phyloP scores from a whole-genome alignment of 192 early-diverging fungal genomes.

The Lobulomyces angularis region DNA sequence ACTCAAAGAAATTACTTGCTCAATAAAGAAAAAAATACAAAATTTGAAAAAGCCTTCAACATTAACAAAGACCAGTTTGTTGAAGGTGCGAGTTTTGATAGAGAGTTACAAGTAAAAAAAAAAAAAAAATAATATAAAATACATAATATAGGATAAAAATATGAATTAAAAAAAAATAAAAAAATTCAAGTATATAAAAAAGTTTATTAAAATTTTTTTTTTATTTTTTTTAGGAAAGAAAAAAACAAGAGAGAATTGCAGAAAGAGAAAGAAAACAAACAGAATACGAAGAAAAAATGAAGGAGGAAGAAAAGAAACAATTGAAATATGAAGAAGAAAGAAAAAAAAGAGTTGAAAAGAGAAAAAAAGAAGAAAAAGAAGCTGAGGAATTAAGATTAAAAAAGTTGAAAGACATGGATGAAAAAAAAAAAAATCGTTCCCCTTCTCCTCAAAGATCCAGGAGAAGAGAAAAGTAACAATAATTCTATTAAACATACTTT shows the following conservation, averaged over 20 bases:
- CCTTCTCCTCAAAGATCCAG: neutral
- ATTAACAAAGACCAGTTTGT: constrained; percentile 47
- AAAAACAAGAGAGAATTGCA: constrained; percentile 20
- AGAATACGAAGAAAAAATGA: constrained; percentile 7
- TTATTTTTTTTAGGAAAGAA: constrained; percentile 10
- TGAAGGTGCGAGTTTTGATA: constrained; percentile 68
- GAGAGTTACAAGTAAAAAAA: constrained; percentile 47
- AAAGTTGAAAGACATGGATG: neutral
- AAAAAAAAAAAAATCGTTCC: too few species aligned
- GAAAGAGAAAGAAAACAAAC: constrained; percentile 12
- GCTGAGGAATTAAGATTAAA: constrained; percentile 10
- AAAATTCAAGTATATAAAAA: neutral
- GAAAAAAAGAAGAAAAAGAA: constrained; percentile 7
- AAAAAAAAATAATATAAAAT: too few species aligned
- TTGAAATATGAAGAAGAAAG: constrained; percentile 8
- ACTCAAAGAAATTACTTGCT: constrained; percentile 58
- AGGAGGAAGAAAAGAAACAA: constrained; percentile 11
- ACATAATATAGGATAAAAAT: too few species aligned
- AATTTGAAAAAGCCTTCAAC: constrained; percentile 53
- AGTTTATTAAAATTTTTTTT: neutral
- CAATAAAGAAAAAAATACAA: constrained; percentile 52
- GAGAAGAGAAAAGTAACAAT: too few species aligned
- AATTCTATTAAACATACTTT: too few species aligned
- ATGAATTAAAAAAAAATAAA: too few species aligned
- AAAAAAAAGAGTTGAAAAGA: constrained; percentile 2